Conservation (phyloP, 192 early-diverging fungal genomes). For the Endogone sp. region DNA sequence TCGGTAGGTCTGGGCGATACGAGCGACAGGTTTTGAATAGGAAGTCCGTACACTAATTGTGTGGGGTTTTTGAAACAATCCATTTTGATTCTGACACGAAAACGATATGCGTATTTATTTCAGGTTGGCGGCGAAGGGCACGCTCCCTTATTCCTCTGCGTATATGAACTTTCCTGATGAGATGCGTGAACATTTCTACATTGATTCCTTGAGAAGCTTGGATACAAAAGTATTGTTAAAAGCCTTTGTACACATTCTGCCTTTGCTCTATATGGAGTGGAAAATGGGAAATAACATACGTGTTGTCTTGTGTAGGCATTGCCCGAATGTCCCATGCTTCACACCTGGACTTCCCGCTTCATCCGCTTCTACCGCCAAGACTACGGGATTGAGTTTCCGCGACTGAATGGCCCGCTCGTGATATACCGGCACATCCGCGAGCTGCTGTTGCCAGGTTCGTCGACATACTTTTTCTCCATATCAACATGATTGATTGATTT, state of each 20-base stretch:
- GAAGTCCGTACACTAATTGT: too few relatives aligned
- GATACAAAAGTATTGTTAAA: too few relatives aligned
- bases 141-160: slow-evolving; percentile 14
- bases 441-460: slow-evolving; percentile 24
- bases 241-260: too few relatives aligned
- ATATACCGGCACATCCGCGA: slow-evolving; percentile 18
- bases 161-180: slow-evolving; percentile 5
- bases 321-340: not conserved
- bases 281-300: too few relatives aligned
- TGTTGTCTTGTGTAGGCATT: not conserved
- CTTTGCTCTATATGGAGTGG: too few relatives aligned
- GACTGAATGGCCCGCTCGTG: slow-evolving; percentile 11
- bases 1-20: not conserved
- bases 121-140: slow-evolving; percentile 13
- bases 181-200: slow-evolving; percentile 1
- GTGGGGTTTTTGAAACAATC: too few relatives aligned
- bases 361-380: not conserved
- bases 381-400: slow-evolving; percentile 8
- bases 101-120: not conserved
- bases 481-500: too few relatives aligned
- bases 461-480: too few relatives aligned
- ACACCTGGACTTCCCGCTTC: not conserved
- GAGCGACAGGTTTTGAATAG: too few relatives aligned
- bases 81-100: too few relatives aligned
- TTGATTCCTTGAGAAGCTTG: too few relatives aligned